These are phyloP conservation scores for Nigrospora osmanthi DNA, from an alignment of 2,329 filamentous ascomycete species.

Conservation along the genomic window DNA sequence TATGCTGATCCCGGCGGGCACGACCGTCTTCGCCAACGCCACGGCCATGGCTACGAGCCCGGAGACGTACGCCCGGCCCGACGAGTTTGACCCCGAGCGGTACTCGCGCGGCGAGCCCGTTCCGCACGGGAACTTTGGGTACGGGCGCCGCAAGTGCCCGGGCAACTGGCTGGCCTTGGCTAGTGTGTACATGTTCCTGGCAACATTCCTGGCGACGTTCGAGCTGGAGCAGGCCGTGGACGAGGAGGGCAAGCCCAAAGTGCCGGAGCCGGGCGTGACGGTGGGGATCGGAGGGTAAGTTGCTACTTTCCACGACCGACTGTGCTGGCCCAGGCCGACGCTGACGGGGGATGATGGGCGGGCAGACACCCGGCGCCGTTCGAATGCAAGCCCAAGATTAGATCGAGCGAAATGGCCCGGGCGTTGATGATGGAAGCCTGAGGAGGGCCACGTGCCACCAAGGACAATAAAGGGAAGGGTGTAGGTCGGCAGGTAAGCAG, in stretches of 20 bases:
- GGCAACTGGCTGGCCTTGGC: slow-evolving; percentile 41
- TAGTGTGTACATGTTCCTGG: slow-evolving; percentile 31
- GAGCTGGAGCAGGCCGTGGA: slow-evolving; percentile 23
- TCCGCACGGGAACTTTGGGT: slow-evolving; percentile 41
- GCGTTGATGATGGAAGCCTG: slow-evolving; percentile 3
- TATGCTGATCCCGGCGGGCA: slow-evolving; percentile 49
- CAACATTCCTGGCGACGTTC: slow-evolving; percentile 29
- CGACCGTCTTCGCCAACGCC: slow-evolving; percentile 33
- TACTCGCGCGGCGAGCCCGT: slow-evolving; percentile 34
- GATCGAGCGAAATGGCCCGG: slow-evolving; percentile 5
- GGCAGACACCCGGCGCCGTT: slow-evolving; percentile 5
- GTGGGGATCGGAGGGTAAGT: slow-evolving; percentile 8
- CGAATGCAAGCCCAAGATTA: slow-evolving; percentile 5
- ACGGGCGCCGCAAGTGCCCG: slow-evolving; percentile 41
- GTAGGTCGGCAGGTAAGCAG: too few species aligned
- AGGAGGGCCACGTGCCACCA: not conserved
- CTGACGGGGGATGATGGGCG: not conserved
- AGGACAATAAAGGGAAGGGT: too few species aligned
- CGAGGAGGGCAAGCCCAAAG: slow-evolving; percentile 17
- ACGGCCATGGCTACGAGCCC: slow-evolving; percentile 35
- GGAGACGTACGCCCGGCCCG: slow-evolving; percentile 29
- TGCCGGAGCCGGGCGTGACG: slow-evolving; percentile 6
- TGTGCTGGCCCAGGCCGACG: not conserved
- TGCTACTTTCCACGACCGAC: not conserved
- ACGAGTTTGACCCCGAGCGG: slow-evolving; percentile 37